Evolutionary conservation across 805 yeast genomes (phyloP).

Genomic region (Alloascoidea hylecoeti): DNA sequence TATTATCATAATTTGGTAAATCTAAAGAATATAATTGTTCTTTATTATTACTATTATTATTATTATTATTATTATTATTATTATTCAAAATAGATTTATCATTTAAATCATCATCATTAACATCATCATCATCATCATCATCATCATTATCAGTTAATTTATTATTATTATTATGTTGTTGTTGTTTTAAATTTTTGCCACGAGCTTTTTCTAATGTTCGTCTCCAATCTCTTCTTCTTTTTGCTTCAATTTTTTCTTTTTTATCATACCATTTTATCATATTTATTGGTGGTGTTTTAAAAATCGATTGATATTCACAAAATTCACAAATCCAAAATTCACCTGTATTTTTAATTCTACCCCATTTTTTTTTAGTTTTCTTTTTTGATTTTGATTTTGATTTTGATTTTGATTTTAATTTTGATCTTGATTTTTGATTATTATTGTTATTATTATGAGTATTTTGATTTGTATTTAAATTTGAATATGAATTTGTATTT

Average conservation of each 20-base stretch:
- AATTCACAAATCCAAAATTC: slow-evolving; percentile 23
- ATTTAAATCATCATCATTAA: too few species aligned
- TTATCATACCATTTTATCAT: slow-evolving; percentile 35
- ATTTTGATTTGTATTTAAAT: too few species aligned
- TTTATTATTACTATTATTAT: too few species aligned
- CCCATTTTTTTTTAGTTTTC: neutral
- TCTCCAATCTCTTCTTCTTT: slow-evolving; percentile 10
- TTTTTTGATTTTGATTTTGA: too few species aligned
- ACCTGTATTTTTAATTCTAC: neutral
- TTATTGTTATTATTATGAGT: too few species aligned
- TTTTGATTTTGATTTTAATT: too few species aligned
- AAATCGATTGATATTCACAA: slow-evolving; percentile 38
- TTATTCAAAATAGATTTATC: too few species aligned
- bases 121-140: too few species aligned
- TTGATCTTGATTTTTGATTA: neutral
- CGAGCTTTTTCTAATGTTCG: neutral
- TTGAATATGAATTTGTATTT: neutral
- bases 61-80: too few species aligned
- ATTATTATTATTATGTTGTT: neutral
- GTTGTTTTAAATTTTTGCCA: neutral
- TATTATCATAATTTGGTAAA: too few species aligned
- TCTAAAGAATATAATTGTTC: too few species aligned
- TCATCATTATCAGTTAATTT: neutral
- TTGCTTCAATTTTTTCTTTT: slow-evolving; percentile 12
- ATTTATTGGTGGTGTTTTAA: slow-evolving; percentile 33